Evolutionary conservation across 441 rosid species (phyloP).

Genomic region (Euphorbia schlechtendalii): DNA sequence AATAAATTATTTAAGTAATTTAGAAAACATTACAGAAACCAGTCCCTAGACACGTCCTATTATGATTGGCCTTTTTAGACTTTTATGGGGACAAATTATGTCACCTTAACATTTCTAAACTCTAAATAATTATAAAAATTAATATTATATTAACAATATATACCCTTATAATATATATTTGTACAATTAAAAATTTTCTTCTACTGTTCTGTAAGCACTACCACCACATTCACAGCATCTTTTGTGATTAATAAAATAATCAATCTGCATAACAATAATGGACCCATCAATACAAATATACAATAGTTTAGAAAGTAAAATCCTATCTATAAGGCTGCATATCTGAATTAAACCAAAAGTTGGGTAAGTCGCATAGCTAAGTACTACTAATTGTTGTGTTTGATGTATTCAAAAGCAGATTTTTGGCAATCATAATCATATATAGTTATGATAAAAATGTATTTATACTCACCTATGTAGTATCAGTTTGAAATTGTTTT

Average conservation of each 20-base stretch:
- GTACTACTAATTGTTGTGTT: too few relatives aligned
- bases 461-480: too few relatives aligned
- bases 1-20: background rate
- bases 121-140: background rate
- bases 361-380: too few relatives aligned
- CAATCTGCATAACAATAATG: slow-evolving; percentile 38
- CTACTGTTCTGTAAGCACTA: slow-evolving; percentile 12
- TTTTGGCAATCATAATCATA: too few relatives aligned
- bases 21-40: slow-evolving; percentile 3
- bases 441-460: too few relatives aligned
- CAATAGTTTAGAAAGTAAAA: background rate
- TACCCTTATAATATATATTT: background rate
- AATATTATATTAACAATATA: background rate
- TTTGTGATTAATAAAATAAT: slow-evolving; percentile 12
- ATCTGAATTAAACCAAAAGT: slow-evolving; percentile 20
- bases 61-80: slow-evolving; percentile 29
- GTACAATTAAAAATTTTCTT: background rate
- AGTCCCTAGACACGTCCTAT: slow-evolving; percentile 24
- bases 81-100: slow-evolving; percentile 31
- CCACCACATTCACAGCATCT: slow-evolving; percentile 47
- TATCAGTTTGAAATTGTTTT: too few relatives aligned
- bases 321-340: slow-evolving; percentile 23
- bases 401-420: too few relatives aligned
- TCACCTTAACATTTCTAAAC: slow-evolving; percentile 25
- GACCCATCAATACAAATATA: slow-evolving; percentile 19